Base-by-base conservation (phyloP, 768 basidiomycete species). In the Galerina sulciceps region DNA sequence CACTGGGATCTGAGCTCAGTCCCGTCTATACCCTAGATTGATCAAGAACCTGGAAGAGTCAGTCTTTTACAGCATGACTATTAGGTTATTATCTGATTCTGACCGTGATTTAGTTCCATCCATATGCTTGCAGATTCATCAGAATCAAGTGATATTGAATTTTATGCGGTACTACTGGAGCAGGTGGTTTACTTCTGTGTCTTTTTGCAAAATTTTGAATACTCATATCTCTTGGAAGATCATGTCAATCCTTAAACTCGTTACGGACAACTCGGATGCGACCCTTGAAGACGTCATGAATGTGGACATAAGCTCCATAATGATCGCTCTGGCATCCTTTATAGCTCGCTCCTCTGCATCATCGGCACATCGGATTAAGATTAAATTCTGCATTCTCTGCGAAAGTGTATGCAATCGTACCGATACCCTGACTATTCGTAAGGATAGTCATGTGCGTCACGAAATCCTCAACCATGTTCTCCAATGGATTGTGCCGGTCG, bases 1-100 rank as follows among this genome's bases (percentile, higher is more conserved):
- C 93, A 0, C 73, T 97, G 15, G 93, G 94, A 2, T 78, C 79
- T 13, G 94, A 97, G 65, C 77, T 96, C 17, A 88, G 86, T 59
- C 86, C 88, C 79, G 83, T 45, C 74, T 93, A 46, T 90, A 91
- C 64, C 76, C 82, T 18, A 81, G 80, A 57, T 73, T 96, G 31
- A 78, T 96, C 49, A 85, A 81, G 61, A 84, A 87, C 58, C 77
- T 96, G 56, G 89, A 91, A 52, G 83, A 84, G 94, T 94, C 70
- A 65, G 90, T 76, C 9, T 31, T n/a, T 51, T 60, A 14, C 56
- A 43, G 1, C 10, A 11, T 13, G 4, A 0, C 26, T 31, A 31
- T 37, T 47, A 15, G 34, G 22, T 5, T 22, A 14, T 15, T 14
- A 18, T 6, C 15, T 5, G 2, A 5, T 23, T 37, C 44, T 51